A percentile compares a stretch with the other conserved stretches of the same genome.
Evolutionary conservation across 2,329 filamentous ascomycete genomes (phyloP).

Genomic region (Hymenoscyphus scutula): DNA sequence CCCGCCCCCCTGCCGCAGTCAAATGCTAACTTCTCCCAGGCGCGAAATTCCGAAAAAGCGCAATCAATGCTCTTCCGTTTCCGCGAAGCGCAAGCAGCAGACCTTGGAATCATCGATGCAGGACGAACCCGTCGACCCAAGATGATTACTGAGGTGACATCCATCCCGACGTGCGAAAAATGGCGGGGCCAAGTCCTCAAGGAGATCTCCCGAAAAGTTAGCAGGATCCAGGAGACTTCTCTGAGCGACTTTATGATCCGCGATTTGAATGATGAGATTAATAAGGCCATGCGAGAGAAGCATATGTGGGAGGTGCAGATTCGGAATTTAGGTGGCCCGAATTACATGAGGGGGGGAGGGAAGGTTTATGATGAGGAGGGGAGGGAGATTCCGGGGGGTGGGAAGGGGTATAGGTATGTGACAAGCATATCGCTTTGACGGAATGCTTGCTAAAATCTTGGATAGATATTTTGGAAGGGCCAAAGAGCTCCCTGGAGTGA

Average conservation of each 20-base stretch:
- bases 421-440: not conserved
- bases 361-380: slow-evolving; percentile 54
- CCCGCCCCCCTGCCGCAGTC: not conserved
- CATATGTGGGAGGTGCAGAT: slow-evolving; percentile 99
- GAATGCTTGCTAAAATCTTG: slow-evolving; percentile 14
- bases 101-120: slow-evolving; percentile 93
- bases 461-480: slow-evolving; percentile 94
- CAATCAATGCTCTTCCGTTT: slow-evolving; percentile 99
- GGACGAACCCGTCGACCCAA: slow-evolving; percentile 87
- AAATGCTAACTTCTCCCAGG: slow-evolving; percentile 49
- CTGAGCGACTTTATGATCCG: slow-evolving; percentile 97
- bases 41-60: slow-evolving; percentile 96
- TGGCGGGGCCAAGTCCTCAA: slow-evolving; percentile 98
- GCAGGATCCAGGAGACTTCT: slow-evolving; percentile 86
- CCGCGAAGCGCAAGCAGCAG: slow-evolving; percentile 92
- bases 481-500: slow-evolving; percentile 86
- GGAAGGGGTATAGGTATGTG: slow-evolving; percentile 92
- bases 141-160: slow-evolving; percentile 80
- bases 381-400: slow-evolving; percentile 60
- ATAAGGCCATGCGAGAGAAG: slow-evolving; percentile 98
- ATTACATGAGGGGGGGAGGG: slow-evolving; percentile 63
- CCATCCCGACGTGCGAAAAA: slow-evolving; percentile 87
- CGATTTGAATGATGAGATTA: slow-evolving; percentile 98
- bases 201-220: slow-evolving; percentile 95
- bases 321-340: slow-evolving; percentile 89